A percentile compares a stretch with the other conserved stretches of the same genome.
These are phyloP conservation scores for Astraeus odoratus DNA, from an alignment of 768 basidiomycete genomes.

Conservation along the genomic window DNA sequence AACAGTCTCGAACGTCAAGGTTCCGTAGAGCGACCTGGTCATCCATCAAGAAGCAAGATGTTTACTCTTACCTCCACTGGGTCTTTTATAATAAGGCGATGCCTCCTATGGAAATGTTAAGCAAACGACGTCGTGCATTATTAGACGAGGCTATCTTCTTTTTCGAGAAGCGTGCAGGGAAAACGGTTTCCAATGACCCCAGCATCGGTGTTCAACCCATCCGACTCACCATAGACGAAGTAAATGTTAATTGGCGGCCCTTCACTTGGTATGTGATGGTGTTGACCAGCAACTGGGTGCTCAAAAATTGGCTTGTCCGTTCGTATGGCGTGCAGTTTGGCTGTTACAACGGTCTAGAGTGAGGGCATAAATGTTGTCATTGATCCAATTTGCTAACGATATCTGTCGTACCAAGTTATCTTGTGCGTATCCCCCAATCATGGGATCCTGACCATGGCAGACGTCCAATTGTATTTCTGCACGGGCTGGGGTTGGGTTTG, in stretches of 20 bases:
- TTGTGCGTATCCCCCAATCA: slow-evolving; percentile 58
- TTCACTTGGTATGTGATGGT: slow-evolving; percentile 54
- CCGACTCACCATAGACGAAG: slow-evolving; percentile 71
- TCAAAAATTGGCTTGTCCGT: slow-evolving; percentile 39
- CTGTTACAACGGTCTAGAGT: slow-evolving; percentile 65
- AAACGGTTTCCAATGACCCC: slow-evolving; percentile 52
- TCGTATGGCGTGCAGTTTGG: slow-evolving; percentile 38
- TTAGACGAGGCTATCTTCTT: slow-evolving; percentile 56
- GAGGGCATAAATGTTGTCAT: slow-evolving; percentile 15
- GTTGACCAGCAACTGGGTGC: slow-evolving; percentile 38
- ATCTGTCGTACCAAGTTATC: slow-evolving; percentile 43
- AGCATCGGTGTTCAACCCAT: slow-evolving; percentile 47
- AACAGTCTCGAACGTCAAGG: slow-evolving; percentile 30
- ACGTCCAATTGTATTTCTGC: slow-evolving; percentile 75
- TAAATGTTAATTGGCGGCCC: slow-evolving; percentile 65
- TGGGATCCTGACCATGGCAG: slow-evolving; percentile 56
- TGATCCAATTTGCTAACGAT: neutral
- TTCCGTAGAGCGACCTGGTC: slow-evolving; percentile 75
- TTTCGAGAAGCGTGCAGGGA: slow-evolving; percentile 68
- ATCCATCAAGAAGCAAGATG: slow-evolving; percentile 52
- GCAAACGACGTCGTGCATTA: slow-evolving; percentile 38
- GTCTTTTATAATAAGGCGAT: slow-evolving; percentile 66
- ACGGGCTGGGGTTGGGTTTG: slow-evolving; percentile 84
- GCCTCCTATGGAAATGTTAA: slow-evolving; percentile 42
- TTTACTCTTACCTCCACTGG: slow-evolving; percentile 80